Conservation (phyloP, 2,329 filamentous ascomycete genomes). For the Epichloe uncinata region DNA sequence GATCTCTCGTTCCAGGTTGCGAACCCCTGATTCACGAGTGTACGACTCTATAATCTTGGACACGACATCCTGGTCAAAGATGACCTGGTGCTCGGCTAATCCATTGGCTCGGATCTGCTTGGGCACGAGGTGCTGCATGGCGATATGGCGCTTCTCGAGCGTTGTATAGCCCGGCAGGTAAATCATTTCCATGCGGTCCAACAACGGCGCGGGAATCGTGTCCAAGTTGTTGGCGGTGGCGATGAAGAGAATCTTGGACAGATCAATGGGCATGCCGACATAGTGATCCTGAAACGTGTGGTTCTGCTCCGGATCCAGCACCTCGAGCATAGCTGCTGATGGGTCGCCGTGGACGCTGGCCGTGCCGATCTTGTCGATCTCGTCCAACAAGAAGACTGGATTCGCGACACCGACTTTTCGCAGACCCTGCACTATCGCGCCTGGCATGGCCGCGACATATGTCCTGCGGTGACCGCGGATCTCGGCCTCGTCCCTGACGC, state of each 20-base stretch:
- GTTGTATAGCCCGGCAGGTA: slow-evolving; percentile 90
- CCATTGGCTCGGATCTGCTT: slow-evolving; percentile 93
- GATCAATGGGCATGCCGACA: slow-evolving; percentile 85
- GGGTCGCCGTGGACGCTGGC: slow-evolving; percentile 92
- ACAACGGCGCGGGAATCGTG: slow-evolving; percentile 82
- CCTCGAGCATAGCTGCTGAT: slow-evolving; percentile 93
- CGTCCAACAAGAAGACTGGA: slow-evolving; percentile 87
- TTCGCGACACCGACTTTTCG: slow-evolving; percentile 95
- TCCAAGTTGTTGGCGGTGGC: slow-evolving; percentile 92
- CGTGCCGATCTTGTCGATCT: slow-evolving; percentile 92
- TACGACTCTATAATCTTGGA: slow-evolving; percentile 95
- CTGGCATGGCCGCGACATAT: slow-evolving; percentile 98
- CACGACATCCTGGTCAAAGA: slow-evolving; percentile 69
- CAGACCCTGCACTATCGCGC: slow-evolving; percentile 80
- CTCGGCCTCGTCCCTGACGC: slow-evolving; percentile 91
- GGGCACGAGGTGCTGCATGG: slow-evolving; percentile 81
- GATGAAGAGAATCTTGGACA: slow-evolving; percentile 95
- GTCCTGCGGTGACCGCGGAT: slow-evolving; percentile 90
- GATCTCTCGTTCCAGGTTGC: slow-evolving; percentile 90
- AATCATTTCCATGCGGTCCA: slow-evolving; percentile 97
- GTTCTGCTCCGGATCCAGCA: slow-evolving; percentile 95
- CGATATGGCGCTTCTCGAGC: slow-evolving; percentile 92
- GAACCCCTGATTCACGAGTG: slow-evolving; percentile 90
- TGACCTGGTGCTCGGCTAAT: slow-evolving; percentile 59
- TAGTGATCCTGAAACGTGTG: slow-evolving; percentile 93